A percentile compares a stretch with the other conserved stretches of the same genome.
phyloP scores from a whole-genome alignment of 768 basidiomycete genomes.

The Lactifluus volemus region DNA sequence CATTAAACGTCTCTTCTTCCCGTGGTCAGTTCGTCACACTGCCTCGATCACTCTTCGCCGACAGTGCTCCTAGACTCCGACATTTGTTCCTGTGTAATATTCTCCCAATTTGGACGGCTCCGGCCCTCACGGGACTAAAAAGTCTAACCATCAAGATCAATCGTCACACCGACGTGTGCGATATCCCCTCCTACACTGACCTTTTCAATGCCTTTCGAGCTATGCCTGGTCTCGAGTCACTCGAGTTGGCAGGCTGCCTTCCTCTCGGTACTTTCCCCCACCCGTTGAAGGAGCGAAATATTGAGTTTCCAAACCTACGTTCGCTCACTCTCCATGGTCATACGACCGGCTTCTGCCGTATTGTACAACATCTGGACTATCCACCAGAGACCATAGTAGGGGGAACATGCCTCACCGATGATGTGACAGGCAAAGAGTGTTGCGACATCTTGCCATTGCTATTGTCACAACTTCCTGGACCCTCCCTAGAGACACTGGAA shows the following conservation, averaged over 20 bases:
- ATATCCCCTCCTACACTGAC: constrained; percentile 1
- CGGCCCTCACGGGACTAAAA: background rate
- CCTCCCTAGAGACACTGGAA: constrained; percentile 9
- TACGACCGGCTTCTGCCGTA: background rate
- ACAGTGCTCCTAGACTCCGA: background rate
- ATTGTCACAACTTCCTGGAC: constrained; percentile 7
- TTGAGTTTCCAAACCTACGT: constrained; percentile 1
- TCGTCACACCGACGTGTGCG: background rate
- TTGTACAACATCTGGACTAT: background rate
- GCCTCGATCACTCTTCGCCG: constrained; percentile 1
- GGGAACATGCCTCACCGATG: constrained; percentile 6
- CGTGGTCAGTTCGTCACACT: background rate
- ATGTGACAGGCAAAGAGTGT: constrained; percentile 7
- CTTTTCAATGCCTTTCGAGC: constrained; percentile 3
- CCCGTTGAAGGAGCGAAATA: background rate
- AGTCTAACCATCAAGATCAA: background rate
- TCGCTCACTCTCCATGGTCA: background rate
- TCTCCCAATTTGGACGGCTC: background rate
- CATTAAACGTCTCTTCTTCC: background rate
- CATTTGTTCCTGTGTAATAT: background rate
- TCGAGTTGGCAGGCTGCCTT: background rate
- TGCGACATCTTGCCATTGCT: constrained; percentile 7
- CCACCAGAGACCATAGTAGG: background rate
- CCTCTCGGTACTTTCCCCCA: background rate
- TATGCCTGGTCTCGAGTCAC: constrained; percentile 2